Conservation (phyloP, 768 basidiomycete species). For the Boletus sp. region DNA sequence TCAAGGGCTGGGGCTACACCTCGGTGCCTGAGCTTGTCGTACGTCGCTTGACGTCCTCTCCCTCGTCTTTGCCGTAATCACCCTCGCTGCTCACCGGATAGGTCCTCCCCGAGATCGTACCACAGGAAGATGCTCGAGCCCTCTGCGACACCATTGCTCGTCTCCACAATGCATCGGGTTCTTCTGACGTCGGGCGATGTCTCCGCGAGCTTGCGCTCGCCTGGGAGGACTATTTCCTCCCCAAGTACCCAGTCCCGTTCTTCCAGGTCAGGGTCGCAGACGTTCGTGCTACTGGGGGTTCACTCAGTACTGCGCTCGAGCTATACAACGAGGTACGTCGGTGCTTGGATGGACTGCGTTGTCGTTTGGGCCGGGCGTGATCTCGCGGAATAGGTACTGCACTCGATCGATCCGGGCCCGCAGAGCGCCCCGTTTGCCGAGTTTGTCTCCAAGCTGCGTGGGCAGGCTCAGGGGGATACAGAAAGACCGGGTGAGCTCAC, state of each 20-base stretch:
- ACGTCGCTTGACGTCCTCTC: conserved; percentile 7
- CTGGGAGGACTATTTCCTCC: conserved; percentile 33
- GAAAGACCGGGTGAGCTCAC: conserved; percentile 24
- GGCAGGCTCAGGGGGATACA: conserved; percentile 23
- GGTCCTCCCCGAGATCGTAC: conserved; percentile 22
- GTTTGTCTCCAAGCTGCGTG: conserved; percentile 27
- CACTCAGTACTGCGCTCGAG: conserved; percentile 28
- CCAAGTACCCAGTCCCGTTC: conserved; percentile 30
- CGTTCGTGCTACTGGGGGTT: conserved; percentile 30
- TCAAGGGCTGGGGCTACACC: conserved; percentile 29
- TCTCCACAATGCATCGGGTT: conserved; percentile 16
- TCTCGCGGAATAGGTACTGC: conserved; percentile 19
- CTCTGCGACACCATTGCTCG: conserved; percentile 17
- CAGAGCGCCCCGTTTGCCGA: conserved; percentile 17
- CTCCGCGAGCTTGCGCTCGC: conserved; percentile 27
- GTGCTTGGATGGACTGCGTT: background rate
- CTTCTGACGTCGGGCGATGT: conserved; percentile 17
- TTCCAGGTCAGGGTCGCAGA: conserved; percentile 33
- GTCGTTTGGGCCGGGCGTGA: background rate
- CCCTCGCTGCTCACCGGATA: too few species aligned
- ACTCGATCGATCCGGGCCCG: conserved; percentile 15
- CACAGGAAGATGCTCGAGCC: conserved; percentile 19
- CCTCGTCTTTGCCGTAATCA: background rate
- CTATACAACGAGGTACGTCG: conserved; percentile 30
- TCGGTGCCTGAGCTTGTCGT: conserved; percentile 26